These are phyloP conservation scores for Fusarium heterosporum DNA, from an alignment of 2,329 filamentous ascomycete species.

Conservation along the genomic window DNA sequence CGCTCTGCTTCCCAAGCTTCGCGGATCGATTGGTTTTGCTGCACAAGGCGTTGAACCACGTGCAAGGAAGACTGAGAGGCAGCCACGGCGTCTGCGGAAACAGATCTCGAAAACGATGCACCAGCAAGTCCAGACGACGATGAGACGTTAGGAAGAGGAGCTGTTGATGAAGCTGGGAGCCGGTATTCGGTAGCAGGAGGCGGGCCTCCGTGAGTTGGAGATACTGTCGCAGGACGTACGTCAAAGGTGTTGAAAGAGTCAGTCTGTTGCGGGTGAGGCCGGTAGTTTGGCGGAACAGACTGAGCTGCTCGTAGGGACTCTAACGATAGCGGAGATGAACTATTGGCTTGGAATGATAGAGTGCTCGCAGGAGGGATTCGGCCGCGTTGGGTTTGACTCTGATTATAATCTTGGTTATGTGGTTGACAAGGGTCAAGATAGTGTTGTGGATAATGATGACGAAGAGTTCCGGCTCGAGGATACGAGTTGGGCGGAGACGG, in stretches of 20 bases:
- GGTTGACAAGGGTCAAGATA: conserved; percentile 36
- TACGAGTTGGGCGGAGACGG: conserved; percentile 37
- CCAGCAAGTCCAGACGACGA: conserved; percentile 36
- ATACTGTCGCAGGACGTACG: conserved; percentile 28
- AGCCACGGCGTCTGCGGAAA: conserved; percentile 49
- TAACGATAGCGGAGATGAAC: conserved; percentile 41
- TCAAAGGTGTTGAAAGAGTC: conserved; percentile 30
- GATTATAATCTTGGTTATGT: conserved; percentile 34
- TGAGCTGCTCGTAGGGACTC: conserved; percentile 45
- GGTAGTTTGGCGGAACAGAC: conserved; percentile 26
- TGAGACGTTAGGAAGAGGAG: conserved; percentile 39
- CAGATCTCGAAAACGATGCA: conserved; percentile 46
- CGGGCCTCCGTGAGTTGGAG: conserved; percentile 35
- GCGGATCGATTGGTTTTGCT: conserved; percentile 58
- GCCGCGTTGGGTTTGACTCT: conserved; percentile 33
- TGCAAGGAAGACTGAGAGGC: conserved; percentile 51
- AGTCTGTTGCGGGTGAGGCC: conserved; percentile 31
- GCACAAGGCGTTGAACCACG: conserved; percentile 56
- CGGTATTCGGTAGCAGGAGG: conserved; percentile 26
- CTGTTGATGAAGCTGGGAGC: conserved; percentile 39
- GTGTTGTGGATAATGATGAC: conserved; percentile 41
- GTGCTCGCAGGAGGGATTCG: conserved; percentile 43
- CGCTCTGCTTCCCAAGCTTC: conserved; percentile 67
- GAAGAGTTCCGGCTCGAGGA: conserved; percentile 37
- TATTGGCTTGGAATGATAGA: conserved; percentile 31